Evolutionary conservation across 2,329 filamentous ascomycete species (phyloP), one percentile per base, ranked within the genome.

Genomic region (Ascocoryne sarcoides): DNA sequence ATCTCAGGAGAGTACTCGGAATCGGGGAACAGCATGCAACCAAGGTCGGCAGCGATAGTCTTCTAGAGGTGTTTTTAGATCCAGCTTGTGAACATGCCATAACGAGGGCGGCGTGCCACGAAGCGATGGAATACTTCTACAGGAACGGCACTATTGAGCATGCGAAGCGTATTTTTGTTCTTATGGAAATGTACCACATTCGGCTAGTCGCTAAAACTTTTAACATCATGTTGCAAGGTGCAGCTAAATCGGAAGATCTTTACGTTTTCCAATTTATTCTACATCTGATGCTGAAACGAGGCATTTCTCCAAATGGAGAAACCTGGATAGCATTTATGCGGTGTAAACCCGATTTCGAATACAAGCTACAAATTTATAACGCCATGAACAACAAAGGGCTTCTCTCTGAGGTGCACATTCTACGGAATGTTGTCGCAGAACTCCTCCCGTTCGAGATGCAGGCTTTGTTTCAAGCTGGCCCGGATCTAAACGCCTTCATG

Each of bases 301-400:
- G 60, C 2, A 48, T 69, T 36, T 48, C 45, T 1, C 66, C 67
- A 10, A 63, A 67, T 40, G 45, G 56, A n/a, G 31, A 54, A 15
- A 68, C 64, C 4, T 70, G 67, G 67, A 43, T 64, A 29, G 53
- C 59, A 5, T 59, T 68, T 36, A 49, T 67, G 40, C 58, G 18
- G 30, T 37, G 43, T 14, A 32, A 44, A n/a, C 21, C 32, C 10
- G 32, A 51, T 26, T 9, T 44, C 15, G 23, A 33, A 5, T 43
- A 50, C 12, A 51, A 51, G 31, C 12, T 43, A 17, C 36, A 52
- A 32, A 42, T 53, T 5, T 14, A 51, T 5, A 21, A 33, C 8
- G 46, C 33, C 23, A 57, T 57, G 52, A 50, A 49, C 33, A 32
- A 45, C 12, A 53, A 46, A 16, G 48, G 49, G n/a, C 42, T 55